Conservation (phyloP, 176 grass and related monocot species). For the Thinopyrum elongatum region DNA sequence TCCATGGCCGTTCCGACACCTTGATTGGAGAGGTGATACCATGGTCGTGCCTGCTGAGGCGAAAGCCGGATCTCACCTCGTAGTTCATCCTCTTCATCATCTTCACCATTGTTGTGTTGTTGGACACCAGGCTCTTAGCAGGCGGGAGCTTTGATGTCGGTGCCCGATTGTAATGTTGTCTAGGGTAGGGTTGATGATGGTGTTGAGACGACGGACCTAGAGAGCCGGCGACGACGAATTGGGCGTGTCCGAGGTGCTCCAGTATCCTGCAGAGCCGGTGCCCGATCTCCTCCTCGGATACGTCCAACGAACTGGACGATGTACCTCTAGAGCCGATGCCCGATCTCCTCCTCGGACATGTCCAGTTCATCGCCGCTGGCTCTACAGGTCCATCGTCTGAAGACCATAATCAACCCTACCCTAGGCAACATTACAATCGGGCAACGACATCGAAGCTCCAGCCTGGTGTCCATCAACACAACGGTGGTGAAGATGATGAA, state of each 20-base stretch:
- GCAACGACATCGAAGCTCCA: background rate
- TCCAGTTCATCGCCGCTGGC: conserved; percentile 30
- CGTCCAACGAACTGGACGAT: no score
- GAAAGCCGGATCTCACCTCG: conserved; percentile 36
- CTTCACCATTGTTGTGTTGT: conserved; percentile 35
- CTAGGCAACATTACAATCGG: background rate
- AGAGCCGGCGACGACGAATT: conserved; percentile 24
- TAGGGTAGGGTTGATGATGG: no score
- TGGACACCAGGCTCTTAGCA: background rate
- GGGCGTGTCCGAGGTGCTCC: background rate
- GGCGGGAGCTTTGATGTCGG: background rate
- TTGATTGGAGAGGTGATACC: conserved; percentile 54
- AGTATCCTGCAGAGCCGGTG: no score
- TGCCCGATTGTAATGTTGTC: background rate
- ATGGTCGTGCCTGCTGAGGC: conserved; percentile 64
- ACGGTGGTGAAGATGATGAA: conserved; percentile 45
- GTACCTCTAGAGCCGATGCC: no score
- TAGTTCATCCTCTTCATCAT: conserved; percentile 67
- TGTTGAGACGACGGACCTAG: background rate
- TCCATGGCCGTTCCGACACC: conserved; percentile 13
- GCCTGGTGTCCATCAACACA: conserved; percentile 19
- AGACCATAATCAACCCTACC: no score
- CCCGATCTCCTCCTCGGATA: no score
- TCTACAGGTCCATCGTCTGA: background rate
- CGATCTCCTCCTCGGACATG: background rate